Conservation (phyloP, 768 basidiomycete genomes). For the Daedaleopsis sinensis region DNA sequence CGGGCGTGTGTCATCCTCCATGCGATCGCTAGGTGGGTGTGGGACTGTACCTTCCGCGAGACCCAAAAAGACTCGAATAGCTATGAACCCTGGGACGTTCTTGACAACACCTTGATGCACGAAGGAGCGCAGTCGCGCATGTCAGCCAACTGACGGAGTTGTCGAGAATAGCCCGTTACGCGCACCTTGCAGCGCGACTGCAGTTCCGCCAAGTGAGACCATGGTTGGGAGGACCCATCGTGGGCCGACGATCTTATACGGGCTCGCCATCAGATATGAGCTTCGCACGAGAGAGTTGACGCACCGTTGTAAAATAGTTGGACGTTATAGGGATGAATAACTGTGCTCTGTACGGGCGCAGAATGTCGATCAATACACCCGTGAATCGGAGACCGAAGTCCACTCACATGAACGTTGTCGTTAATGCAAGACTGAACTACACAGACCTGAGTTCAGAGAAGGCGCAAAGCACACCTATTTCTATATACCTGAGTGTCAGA, state of each 20-base stretch:
- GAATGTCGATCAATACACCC: neutral
- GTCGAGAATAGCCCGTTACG: neutral
- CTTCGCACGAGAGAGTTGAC: neutral
- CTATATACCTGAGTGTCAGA: neutral
- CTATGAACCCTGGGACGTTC: too few relatives aligned
- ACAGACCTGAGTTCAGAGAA: neutral
- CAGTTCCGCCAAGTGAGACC: slow-evolving; percentile 66
- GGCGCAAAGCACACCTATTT: neutral
- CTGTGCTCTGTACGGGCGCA: neutral
- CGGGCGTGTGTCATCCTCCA: neutral
- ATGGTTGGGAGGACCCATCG: slow-evolving; percentile 65
- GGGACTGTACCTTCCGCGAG: slow-evolving; percentile 24
- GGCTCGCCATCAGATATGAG: neutral
- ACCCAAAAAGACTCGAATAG: too few relatives aligned
- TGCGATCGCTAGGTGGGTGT: slow-evolving; percentile 43
- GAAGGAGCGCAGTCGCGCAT: too few relatives aligned
- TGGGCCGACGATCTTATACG: slow-evolving; percentile 47
- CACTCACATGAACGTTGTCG: neutral
- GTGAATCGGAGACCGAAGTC: neutral
- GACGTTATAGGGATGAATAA: neutral
- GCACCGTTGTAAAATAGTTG: slow-evolving; percentile 18
- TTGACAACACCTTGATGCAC: neutral
- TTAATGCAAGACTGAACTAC: neutral
- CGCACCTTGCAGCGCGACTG: slow-evolving; percentile 60
- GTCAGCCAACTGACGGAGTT: slow-evolving; percentile 29